Evolutionary conservation across 345 rosid species (phyloP).

Genomic region (Aquilaria yunnanensis): DNA sequence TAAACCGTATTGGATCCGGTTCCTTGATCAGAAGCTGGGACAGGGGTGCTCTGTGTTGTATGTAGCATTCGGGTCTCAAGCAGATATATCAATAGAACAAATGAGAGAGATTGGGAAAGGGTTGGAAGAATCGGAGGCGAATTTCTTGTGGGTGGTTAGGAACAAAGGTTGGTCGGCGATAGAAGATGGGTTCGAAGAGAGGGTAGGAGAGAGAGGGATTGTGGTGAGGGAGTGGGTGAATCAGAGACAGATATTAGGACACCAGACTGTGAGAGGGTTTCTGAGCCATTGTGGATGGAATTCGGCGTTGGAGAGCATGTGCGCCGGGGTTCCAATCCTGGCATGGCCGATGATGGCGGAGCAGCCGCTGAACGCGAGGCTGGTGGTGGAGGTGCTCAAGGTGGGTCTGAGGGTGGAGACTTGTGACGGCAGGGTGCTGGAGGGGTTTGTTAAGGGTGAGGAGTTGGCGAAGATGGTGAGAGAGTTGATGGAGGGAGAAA

Average conservation of each 20-base stretch:
- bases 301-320: conserved; percentile 61
- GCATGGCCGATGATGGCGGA: conserved; percentile 86
- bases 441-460: conserved; percentile 42
- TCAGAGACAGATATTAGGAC: conserved; percentile 49
- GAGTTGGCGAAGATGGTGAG: conserved; percentile 38
- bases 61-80: conserved; percentile 80
- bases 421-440: conserved; percentile 22
- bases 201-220: conserved; percentile 41
- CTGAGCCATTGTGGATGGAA: conserved; percentile 93
- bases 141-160: conserved; percentile 61
- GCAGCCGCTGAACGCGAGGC: conserved; percentile 56
- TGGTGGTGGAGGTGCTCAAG: conserved; percentile 59
- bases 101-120: conserved; percentile 49
- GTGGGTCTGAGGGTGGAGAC: conserved; percentile 54
- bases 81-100: conserved; percentile 45
- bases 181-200: conserved; percentile 40
- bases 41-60: conserved; percentile 50
- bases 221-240: conserved; percentile 70
- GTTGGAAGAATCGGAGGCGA: conserved; percentile 47
- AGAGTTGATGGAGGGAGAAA: conserved; percentile 66
- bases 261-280: conserved; percentile 54
- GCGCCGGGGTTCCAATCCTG: conserved; percentile 65
- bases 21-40: conserved; percentile 53
- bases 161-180: conserved; percentile 26
- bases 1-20: conserved; percentile 46